Conservation (phyloP, 2,329 filamentous ascomycete species). For the Rhynchosporium graminicola region DNA sequence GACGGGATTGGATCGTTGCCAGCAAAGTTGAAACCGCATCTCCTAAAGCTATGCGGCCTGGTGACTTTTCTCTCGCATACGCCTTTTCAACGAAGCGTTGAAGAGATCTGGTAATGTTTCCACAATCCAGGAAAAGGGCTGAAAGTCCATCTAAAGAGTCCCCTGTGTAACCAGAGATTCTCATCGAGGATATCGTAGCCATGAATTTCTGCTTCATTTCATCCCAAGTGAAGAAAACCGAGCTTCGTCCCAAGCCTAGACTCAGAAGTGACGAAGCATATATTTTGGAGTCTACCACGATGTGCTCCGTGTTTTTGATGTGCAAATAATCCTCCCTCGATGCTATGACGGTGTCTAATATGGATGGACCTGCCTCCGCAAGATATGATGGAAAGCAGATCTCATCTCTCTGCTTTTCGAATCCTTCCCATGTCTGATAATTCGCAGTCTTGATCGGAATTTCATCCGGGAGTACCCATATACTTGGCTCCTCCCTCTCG, state of each 20-base stretch:
- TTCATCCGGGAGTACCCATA: constrained; percentile 51
- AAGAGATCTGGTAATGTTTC: constrained; percentile 39
- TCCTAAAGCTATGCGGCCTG: constrained; percentile 40
- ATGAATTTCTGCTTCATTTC: constrained; percentile 54
- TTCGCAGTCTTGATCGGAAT: constrained; percentile 37
- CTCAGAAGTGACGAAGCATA: constrained; percentile 62
- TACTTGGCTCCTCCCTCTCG: constrained; percentile 36
- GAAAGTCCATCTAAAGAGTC: constrained; percentile 53
- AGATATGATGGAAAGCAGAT: constrained; percentile 55
- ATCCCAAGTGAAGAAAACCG: constrained; percentile 68
- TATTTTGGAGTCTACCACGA: constrained; percentile 49
- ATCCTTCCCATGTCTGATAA: constrained; percentile 71
- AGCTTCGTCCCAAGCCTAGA: constrained; percentile 70
- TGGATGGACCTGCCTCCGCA: constrained; percentile 65
- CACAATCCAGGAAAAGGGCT: constrained; percentile 41
- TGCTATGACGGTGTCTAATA: constrained; percentile 64
- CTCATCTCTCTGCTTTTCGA: constrained; percentile 49
- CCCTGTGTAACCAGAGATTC: constrained; percentile 51
- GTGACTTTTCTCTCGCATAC: constrained; percentile 35
- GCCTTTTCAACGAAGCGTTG: constrained; percentile 37
- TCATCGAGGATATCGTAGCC: constrained; percentile 48
- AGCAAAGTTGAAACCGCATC: constrained; percentile 44
- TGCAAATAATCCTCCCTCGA: constrained; percentile 45
- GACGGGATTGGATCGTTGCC: constrained; percentile 36
- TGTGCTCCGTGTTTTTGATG: constrained; percentile 43